These are phyloP conservation scores for Symbiodinium natans DNA, from an alignment of 73 alveolate species.

Conservation along the genomic window DNA sequence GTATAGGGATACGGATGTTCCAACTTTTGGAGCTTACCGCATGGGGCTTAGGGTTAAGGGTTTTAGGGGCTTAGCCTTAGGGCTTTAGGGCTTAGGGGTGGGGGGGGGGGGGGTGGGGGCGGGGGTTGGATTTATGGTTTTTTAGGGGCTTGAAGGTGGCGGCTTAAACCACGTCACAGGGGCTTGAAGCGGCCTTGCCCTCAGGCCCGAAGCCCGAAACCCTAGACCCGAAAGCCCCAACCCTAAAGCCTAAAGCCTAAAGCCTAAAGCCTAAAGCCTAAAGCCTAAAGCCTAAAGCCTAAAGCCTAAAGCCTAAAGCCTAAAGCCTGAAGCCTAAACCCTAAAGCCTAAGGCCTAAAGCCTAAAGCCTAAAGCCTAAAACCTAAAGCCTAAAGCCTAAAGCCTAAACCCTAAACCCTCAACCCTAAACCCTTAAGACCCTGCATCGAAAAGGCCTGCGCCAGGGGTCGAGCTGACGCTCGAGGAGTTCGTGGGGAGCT, in stretches of 20 bases:
- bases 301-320: background rate
- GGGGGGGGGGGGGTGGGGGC: no score
- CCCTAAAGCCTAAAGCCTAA: no score
- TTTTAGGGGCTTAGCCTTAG: background rate
- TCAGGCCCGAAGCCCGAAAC: no score
- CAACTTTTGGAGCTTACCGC: no score
- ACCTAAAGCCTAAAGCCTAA: background rate
- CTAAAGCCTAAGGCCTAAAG: no score
- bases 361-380: background rate
- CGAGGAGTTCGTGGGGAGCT: background rate
- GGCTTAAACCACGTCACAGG: no score
- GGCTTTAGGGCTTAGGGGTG: no score
- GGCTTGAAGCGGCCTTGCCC: background rate
- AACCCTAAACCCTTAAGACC: background rate
- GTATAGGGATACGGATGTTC: background rate
- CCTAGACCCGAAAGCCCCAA: no score
- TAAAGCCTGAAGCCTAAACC: background rate
- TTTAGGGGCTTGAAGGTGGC: no score
- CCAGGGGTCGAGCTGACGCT: background rate
- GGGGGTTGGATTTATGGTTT: no score
- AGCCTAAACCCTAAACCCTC: background rate
- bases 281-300: background rate
- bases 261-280: no score
- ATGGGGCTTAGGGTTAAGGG: background rate
- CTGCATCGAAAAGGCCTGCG: background rate